Evolutionary conservation across 345 rosid species (phyloP).

Genomic region (Gossypium arboreum): DNA sequence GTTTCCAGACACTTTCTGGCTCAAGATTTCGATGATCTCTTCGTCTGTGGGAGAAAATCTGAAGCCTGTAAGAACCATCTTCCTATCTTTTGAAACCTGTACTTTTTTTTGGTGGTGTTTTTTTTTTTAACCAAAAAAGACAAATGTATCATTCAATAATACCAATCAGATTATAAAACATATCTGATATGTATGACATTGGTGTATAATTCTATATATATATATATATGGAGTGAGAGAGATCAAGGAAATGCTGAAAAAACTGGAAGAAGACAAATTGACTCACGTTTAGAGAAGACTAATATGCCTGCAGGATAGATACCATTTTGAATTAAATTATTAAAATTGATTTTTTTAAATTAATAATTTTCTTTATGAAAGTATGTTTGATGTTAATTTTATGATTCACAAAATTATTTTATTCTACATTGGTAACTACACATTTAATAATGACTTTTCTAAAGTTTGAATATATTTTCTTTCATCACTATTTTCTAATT

Average conservation of each 20-base stretch:
- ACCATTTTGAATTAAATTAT: too few relatives aligned
- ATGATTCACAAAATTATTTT: too few relatives aligned
- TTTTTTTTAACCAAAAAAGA: background rate
- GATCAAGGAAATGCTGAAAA: background rate
- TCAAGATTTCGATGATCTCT: slow-evolving; percentile 22
- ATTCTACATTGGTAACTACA: too few relatives aligned
- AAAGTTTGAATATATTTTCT: too few relatives aligned
- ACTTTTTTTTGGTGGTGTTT: background rate
- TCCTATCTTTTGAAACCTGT: background rate
- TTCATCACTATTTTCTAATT: too few relatives aligned
- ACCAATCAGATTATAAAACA: background rate
- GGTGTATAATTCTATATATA: background rate
- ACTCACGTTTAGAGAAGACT: background rate
- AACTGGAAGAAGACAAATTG: background rate
- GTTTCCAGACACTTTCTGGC: slow-evolving; percentile 19
- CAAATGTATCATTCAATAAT: background rate
- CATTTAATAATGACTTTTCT: too few relatives aligned
- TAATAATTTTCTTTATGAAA: too few relatives aligned
- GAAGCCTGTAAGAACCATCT: slow-evolving; percentile 21
- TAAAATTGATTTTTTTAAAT: too few relatives aligned
- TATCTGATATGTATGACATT: background rate
- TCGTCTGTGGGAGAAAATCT: slow-evolving; percentile 30
- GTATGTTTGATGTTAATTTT: too few relatives aligned
- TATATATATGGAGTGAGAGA: too few relatives aligned
- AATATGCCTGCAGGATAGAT: background rate